Percentiles rank a stretch among this genome's conserved stretches.
Conservation (phyloP, 2,329 filamentous ascomycete species). For the Aspergillus novoparasiticus region DNA sequence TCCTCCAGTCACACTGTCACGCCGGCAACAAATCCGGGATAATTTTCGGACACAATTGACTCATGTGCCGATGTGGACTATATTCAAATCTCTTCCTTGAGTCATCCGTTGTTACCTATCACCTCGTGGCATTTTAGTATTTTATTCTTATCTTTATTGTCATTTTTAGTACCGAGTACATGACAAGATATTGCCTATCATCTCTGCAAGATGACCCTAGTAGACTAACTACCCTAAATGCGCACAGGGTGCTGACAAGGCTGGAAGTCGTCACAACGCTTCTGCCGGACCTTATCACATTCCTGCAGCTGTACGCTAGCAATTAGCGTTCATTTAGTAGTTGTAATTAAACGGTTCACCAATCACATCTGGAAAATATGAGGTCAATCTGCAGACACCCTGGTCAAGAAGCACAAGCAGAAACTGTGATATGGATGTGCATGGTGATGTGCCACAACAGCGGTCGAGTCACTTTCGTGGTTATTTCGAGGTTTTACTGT, state of each 20-base stretch:
- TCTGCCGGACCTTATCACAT: constrained; percentile 19
- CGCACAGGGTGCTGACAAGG: background rate
- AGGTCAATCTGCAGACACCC: constrained; percentile 14
- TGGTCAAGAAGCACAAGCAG: constrained; percentile 6
- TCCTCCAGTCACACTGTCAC: constrained; percentile 22
- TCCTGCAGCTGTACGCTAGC: constrained; percentile 18
- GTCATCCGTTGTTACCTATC: too few species aligned
- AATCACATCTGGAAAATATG: constrained; percentile 2
- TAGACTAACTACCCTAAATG: background rate
- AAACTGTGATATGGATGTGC: constrained; percentile 4
- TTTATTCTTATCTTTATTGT: background rate
- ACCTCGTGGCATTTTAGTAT: too few species aligned
- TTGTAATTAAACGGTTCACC: background rate
- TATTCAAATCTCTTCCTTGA: too few species aligned
- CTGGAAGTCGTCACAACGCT: constrained; percentile 13
- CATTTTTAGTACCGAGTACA: background rate
- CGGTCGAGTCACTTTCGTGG: background rate
- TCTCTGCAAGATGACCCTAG: background rate
- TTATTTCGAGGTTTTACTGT: background rate
- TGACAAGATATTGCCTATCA: background rate
- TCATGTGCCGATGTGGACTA: background rate
- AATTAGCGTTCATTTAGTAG: constrained; percentile 10
- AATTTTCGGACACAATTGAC: background rate
- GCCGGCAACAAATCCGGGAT: constrained; percentile 4
- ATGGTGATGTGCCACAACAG: constrained; percentile 1